Evolutionary conservation across 176 grass and related monocot genomes (phyloP).

Genomic region (Carex scoparia): DNA sequence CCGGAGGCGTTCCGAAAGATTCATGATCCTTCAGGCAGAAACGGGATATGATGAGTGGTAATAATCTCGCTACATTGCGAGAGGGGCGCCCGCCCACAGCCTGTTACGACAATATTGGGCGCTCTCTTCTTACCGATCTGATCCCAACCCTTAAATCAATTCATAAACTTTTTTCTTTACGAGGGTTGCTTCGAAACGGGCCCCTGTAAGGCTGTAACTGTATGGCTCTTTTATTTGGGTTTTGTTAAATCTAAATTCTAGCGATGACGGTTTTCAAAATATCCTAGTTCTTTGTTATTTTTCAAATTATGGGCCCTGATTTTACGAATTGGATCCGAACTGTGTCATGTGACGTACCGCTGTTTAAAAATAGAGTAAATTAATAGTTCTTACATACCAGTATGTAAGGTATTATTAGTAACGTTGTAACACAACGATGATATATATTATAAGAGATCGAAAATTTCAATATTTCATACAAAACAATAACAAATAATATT

Average conservation of each 20-base stretch:
- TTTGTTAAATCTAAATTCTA: neutral
- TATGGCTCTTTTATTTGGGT: neutral
- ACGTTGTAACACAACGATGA: too few relatives aligned
- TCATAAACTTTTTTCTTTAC: neutral
- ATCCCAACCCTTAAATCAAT: constrained; percentile 17
- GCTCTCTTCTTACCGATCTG: constrained; percentile 29
- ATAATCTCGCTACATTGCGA: constrained; percentile 4
- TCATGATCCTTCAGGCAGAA: constrained; percentile 35
- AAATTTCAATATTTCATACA: too few relatives aligned
- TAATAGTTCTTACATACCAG: too few relatives aligned
- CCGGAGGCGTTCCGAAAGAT: accelerated
- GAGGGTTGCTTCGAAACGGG: neutral
- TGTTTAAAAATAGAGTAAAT: too few relatives aligned
- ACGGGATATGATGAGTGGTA: constrained; percentile 46
- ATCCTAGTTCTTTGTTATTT: too few relatives aligned
- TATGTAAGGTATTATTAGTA: too few relatives aligned
- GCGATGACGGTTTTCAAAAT: too few relatives aligned
- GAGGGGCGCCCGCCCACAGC: constrained; percentile 28
- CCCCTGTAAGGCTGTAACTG: neutral
- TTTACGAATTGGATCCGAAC: neutral
- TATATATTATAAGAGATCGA: too few relatives aligned
- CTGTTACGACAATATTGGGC: constrained; percentile 42
- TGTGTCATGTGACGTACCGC: too few relatives aligned
- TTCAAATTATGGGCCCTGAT: neutral
- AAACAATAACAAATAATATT: too few relatives aligned